Evolutionary conservation across 306 rosid genomes (phyloP).

Genomic region (Sicyos baderoa): DNA sequence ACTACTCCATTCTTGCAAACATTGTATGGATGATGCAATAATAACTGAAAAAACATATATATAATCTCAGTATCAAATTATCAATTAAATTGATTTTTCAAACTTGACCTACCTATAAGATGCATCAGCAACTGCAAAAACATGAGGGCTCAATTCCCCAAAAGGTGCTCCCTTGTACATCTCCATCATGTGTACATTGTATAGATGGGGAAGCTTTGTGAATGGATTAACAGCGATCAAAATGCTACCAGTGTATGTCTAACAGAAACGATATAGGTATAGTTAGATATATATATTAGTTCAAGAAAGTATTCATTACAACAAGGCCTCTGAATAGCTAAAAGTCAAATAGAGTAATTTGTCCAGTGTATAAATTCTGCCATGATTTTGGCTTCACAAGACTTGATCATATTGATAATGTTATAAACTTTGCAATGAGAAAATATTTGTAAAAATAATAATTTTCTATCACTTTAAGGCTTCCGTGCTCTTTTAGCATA

Average conservation of each 20-base stretch:
- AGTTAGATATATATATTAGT: background rate
- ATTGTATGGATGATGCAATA: background rate
- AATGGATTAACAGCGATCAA: conserved; percentile 94
- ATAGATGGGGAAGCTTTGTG: conserved; percentile 93
- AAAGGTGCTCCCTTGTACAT: conserved; percentile 88
- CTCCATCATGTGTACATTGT: conserved; percentile 90
- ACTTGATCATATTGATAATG: background rate
- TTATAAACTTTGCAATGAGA: background rate
- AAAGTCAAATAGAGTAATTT: background rate
- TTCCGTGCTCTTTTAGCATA: background rate
- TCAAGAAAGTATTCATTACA: background rate
- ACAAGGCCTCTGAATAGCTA: conserved; percentile 1
- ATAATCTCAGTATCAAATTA: background rate
- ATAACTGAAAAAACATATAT: background rate
- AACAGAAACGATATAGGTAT: conserved; percentile 18
- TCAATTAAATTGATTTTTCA: conserved; percentile 3
- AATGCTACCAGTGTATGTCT: conserved; percentile 97
- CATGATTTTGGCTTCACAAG: background rate
- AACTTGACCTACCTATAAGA: conserved; percentile 62
- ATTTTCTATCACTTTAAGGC: background rate
- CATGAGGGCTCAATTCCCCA: conserved; percentile 97
- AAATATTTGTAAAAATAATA: background rate
- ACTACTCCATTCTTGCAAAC: background rate
- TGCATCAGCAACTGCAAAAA: conserved; percentile 91
- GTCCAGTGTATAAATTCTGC: background rate